Evolutionary conservation across 805 yeast species (phyloP), one percentile per base, ranked within the genome.

Genomic region (Cephaloascus fragrans): DNA sequence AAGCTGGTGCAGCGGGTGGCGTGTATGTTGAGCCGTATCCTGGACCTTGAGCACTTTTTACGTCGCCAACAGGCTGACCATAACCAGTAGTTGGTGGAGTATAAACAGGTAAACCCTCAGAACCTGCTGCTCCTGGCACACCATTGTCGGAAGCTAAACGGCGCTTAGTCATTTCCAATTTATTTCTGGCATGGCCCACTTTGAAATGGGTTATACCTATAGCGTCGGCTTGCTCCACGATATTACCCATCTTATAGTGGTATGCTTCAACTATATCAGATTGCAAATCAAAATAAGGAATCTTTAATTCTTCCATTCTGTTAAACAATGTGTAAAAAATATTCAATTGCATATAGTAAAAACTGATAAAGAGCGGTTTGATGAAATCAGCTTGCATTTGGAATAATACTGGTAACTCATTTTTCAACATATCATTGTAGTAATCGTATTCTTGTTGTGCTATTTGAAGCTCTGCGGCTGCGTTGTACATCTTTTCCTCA

Each of bases 321-420:
- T 74, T 82, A 67, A 85, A 89, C 45, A 93, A 69, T 1, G 96
- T 88, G 71, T 93, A 93, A 61, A 89, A 93, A 41, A 93, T 87
- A 67, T 93, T 93, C 68, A 93, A 75, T 67, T 93, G 98, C 97
- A 93, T 93, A 71, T 79, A 93, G 64, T 93, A 93, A 61, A 93
- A 81, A 40, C 94, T 82, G 51, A 90, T 93, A 64, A 93, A 93
- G 51, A 93, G 69, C 16, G 98, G 98, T 55, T 80, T 82, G 56
- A 93, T 89, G 56, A 93, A 87, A 52, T 88, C 93, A 3, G 88
- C 84, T 61, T 93, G 96, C 61, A 93, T 69, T 51, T 75, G 77
- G 62, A 93, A 93, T 56, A 93, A 67, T 34, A 83, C 64, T 18
- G 98, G 98, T 44, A 93, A 69, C 60, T 93, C 97, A 31, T 71